Percentiles rank a stretch among this genome's conserved stretches.
Conservation (phyloP, 2,329 filamentous ascomycete species). For the Trichoderma cornu-damae region DNA sequence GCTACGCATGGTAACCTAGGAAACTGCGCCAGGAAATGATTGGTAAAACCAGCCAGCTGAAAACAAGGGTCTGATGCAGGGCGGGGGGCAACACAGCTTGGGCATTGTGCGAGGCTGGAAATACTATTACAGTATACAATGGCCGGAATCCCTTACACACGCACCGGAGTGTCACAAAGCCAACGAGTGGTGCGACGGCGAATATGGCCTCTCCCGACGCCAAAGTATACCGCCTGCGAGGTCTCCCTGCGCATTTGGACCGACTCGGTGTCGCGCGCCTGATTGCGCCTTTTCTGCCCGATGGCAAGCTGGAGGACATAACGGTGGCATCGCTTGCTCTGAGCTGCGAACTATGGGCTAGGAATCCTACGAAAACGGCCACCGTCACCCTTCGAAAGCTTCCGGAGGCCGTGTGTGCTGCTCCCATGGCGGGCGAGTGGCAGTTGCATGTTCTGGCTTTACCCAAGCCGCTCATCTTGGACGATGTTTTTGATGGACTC, state of each 20-base stretch:
- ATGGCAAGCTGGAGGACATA: background rate
- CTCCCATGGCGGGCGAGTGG: background rate
- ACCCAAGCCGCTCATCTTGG: background rate
- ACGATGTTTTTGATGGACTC: background rate
- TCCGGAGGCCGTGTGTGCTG: background rate
- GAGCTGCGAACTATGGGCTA: background rate
- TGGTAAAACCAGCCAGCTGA: too few relatives aligned
- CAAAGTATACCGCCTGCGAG: slow-evolving; percentile 2
- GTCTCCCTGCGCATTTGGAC: background rate
- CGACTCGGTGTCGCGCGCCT: background rate
- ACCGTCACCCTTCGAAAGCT: background rate
- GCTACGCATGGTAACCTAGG: too few relatives aligned
- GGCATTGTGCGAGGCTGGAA: too few relatives aligned
- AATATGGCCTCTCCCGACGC: background rate
- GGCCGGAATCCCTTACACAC: too few relatives aligned
- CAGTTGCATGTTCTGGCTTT: background rate
- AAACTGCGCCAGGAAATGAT: too few relatives aligned
- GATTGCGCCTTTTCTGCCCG: background rate
- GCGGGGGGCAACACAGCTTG: too few relatives aligned
- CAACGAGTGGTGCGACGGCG: too few relatives aligned
- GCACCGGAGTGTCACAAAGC: too few relatives aligned
- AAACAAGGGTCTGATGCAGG: too few relatives aligned
- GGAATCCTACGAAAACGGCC: background rate
- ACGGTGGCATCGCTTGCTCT: background rate
- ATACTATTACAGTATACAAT: too few relatives aligned